These are phyloP conservation scores for Physaria fendleri DNA, from an alignment of 345 rosid species.

Conservation along the genomic window DNA sequence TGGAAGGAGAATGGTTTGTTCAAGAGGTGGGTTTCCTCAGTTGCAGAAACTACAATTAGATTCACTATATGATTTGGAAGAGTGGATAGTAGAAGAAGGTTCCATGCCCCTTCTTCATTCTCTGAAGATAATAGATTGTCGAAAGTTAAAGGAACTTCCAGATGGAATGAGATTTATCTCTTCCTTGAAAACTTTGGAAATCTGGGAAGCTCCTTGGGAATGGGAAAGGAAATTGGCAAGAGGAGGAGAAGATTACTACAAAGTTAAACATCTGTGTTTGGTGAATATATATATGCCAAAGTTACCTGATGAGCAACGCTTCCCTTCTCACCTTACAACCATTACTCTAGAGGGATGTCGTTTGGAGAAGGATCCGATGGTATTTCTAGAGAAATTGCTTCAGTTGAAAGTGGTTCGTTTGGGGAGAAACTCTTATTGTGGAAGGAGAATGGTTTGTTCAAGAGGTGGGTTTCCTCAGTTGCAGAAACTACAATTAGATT, in stretches of 20 bases:
- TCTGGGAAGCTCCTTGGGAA: too few species aligned
- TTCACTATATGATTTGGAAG: neutral
- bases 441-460: neutral
- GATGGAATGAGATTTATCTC: constrained; percentile 2
- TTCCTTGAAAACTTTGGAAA: too few species aligned
- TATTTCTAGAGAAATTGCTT: constrained; percentile 32
- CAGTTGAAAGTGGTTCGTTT: neutral
- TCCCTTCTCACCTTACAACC: too few species aligned
- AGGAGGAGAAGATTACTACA: too few species aligned
- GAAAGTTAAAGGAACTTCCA: constrained; percentile 6
- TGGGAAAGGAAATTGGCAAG: too few species aligned
- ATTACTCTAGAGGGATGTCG: too few species aligned
- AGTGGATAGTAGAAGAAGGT: neutral
- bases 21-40: neutral
- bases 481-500: neutral
- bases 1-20: neutral
- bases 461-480: neutral
- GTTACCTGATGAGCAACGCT: too few species aligned
- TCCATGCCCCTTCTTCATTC: neutral
- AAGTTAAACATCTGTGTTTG: too few species aligned
- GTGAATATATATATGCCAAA: too few species aligned
- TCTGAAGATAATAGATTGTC: accelerated
- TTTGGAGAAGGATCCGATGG: constrained; percentile 42
- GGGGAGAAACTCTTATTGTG: neutral
- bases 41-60: neutral